These are phyloP conservation scores for Jacaranda copaia DNA, from an alignment of 257 asterid species.

Conservation along the genomic window DNA sequence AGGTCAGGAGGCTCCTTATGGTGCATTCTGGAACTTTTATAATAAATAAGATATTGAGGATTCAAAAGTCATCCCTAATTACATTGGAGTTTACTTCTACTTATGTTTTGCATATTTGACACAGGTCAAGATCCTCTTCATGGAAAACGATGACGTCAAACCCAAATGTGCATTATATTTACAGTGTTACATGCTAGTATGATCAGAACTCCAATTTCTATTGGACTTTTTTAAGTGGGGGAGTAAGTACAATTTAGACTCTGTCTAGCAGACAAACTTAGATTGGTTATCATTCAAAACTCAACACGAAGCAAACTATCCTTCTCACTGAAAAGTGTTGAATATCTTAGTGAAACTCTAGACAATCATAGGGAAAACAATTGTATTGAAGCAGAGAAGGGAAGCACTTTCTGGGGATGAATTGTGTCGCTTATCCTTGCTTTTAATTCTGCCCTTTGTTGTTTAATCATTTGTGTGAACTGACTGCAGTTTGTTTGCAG, in stretches of 20 bases:
- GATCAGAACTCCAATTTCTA: not conserved
- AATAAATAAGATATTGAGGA: not conserved
- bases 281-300: conserved; percentile 4
- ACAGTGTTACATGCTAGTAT: conserved; percentile 7
- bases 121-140: conserved; percentile 11
- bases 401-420: conserved; percentile 4
- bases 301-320: not conserved
- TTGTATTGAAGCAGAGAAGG: not conserved
- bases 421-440: conserved; percentile 17
- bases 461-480: conserved; percentile 24
- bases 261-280: not conserved
- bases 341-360: conserved; percentile 9
- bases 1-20: not conserved
- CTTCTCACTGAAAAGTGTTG: conserved; percentile 1
- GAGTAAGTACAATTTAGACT: not conserved
- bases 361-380: conserved; percentile 12
- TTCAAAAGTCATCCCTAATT: conserved; percentile 16
- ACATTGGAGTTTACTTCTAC: not conserved
- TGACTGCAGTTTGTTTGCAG: conserved; percentile 50
- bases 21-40: not conserved
- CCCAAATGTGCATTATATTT: not conserved
- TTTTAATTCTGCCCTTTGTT: not conserved
- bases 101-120: not conserved
- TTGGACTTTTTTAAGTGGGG: conserved; percentile 4
- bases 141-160: conserved; percentile 8